These are phyloP conservation scores for Trametes gibbosa DNA, from an alignment of 768 basidiomycete genomes.

Conservation along the genomic window DNA sequence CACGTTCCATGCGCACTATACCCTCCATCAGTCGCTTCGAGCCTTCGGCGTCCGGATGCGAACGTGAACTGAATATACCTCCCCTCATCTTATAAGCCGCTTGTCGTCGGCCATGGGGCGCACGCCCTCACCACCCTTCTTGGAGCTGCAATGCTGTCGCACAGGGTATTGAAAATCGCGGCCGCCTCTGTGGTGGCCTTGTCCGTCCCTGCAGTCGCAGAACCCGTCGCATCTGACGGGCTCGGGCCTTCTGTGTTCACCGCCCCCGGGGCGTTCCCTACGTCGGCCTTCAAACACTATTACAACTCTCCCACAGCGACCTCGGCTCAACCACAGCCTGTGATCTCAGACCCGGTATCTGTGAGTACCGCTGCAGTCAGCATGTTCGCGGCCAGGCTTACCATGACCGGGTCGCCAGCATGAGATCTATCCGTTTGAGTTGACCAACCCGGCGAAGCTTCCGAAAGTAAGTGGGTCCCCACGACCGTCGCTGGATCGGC, in stretches of 20 bases:
- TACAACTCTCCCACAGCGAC: slow-evolving; percentile 75
- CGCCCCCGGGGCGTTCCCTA: slow-evolving; percentile 62
- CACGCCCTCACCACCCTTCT: background rate
- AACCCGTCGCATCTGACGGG: background rate
- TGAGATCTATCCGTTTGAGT: slow-evolving; percentile 51
- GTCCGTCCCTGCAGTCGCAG: slow-evolving; percentile 4
- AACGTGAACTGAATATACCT: slow-evolving; percentile 11
- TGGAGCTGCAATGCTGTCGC: slow-evolving; percentile 4
- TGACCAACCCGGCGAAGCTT: slow-evolving; percentile 63
- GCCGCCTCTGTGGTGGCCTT: slow-evolving; percentile 9
- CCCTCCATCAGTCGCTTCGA: background rate
- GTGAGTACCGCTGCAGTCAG: slow-evolving; percentile 34
- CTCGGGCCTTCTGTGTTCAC: slow-evolving; percentile 49
- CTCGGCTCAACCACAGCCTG: slow-evolving; percentile 70
- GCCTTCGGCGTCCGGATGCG: background rate
- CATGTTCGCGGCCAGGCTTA: background rate
- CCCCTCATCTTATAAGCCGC: background rate
- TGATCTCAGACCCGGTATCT: slow-evolving; percentile 68
- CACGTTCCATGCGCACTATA: slow-evolving; percentile 12
- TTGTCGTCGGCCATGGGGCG: slow-evolving; percentile 3
- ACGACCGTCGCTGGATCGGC: background rate
- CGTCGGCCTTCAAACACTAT: slow-evolving; percentile 59
- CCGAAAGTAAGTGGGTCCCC: slow-evolving; percentile 37
- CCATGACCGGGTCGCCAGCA: slow-evolving; percentile 38
- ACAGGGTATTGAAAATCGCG: slow-evolving; percentile 4